These are phyloP conservation scores for Torrubiellomyces zombiae DNA, from an alignment of 2,329 filamentous ascomycete genomes.

Conservation along the genomic window DNA sequence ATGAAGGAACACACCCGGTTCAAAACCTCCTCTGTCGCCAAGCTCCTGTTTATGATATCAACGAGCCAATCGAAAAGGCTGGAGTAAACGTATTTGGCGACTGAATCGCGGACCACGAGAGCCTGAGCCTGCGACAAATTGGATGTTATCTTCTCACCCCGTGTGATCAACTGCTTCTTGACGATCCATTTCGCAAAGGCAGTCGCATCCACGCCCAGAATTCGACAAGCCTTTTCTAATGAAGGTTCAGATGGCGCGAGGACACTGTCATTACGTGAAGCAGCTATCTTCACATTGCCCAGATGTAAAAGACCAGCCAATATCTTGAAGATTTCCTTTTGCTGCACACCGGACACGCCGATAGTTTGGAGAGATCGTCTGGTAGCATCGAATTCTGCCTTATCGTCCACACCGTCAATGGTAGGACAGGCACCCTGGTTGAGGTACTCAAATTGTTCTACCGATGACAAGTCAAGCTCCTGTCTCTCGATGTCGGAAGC, in stretches of 20 bases:
- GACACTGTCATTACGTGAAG: conserved; percentile 74
- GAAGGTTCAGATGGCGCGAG: conserved; percentile 68
- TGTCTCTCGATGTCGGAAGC: conserved; percentile 71
- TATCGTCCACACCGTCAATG: conserved; percentile 92
- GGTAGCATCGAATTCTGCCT: conserved; percentile 80
- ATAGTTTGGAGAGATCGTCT: conserved; percentile 76
- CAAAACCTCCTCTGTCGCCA: conserved; percentile 79
- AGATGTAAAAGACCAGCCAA: conserved; percentile 84
- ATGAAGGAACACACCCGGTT: conserved; percentile 79
- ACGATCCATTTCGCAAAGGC: conserved; percentile 97
- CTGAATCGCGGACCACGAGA: conserved; percentile 85
- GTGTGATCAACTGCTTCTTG: conserved; percentile 93
- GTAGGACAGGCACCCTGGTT: conserved; percentile 85
- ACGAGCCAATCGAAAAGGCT: conserved; percentile 98
- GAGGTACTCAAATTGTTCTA: conserved; percentile 88
- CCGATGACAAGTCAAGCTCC: conserved; percentile 59
- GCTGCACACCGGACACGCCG: conserved; percentile 58
- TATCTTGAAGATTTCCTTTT: conserved; percentile 75
- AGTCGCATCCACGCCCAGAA: conserved; percentile 71
- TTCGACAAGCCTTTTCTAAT: conserved; percentile 61
- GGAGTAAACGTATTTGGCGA: conserved; percentile 97
- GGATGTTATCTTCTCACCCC: conserved; percentile 94
- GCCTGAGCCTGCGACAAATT: conserved; percentile 90
- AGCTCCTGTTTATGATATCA: conserved; percentile 82
- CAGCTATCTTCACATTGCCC: conserved; percentile 90